phyloP scores from a whole-genome alignment of 1,139 yeast genomes.

The Suhomyces panamericanus region DNA sequence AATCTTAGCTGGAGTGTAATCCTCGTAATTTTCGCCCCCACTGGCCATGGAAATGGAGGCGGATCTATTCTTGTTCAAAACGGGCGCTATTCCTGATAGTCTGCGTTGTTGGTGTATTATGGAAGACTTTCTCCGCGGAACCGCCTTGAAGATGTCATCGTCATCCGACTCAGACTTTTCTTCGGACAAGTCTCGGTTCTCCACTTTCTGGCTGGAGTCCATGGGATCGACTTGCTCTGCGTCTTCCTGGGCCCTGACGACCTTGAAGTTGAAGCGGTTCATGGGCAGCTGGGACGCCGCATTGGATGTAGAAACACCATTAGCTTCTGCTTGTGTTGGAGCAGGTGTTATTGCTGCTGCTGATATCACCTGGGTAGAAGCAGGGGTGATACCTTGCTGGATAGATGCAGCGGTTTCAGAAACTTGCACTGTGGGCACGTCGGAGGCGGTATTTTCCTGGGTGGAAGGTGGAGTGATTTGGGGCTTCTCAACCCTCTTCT shows the following conservation, averaged over 20 bases:
- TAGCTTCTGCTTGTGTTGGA: constrained; percentile 1
- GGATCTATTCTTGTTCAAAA: constrained; percentile 29
- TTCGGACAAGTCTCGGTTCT: constrained; percentile 8
- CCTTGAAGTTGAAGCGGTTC: constrained; percentile 9
- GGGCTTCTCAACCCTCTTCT: constrained; percentile 26
- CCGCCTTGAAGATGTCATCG: constrained; percentile 28
- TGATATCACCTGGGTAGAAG: neutral
- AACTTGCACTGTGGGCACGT: neutral
- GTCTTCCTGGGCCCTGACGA: constrained; percentile 5
- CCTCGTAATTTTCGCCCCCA: constrained; percentile 1
- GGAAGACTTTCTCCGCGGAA: constrained; percentile 31
- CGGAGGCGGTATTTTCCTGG: constrained; percentile 15
- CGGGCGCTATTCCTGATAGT: constrained; percentile 38
- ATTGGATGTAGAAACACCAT: neutral
- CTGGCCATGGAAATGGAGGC: constrained; percentile 26
- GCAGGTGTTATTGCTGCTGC: constrained; percentile 4
- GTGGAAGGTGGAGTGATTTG: constrained; percentile 29
- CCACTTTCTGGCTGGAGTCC: constrained; percentile 19
- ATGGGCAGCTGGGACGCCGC: neutral
- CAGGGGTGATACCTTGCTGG: neutral
- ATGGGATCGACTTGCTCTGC: constrained; percentile 35
- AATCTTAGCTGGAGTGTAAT: constrained; percentile 33
- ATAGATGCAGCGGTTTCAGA: neutral
- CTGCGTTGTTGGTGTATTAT: constrained; percentile 30
- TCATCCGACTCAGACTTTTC: constrained; percentile 26